phyloP scores from a whole-genome alignment of 2,329 filamentous ascomycete species.

The Cladosporium cucumerinum region DNA sequence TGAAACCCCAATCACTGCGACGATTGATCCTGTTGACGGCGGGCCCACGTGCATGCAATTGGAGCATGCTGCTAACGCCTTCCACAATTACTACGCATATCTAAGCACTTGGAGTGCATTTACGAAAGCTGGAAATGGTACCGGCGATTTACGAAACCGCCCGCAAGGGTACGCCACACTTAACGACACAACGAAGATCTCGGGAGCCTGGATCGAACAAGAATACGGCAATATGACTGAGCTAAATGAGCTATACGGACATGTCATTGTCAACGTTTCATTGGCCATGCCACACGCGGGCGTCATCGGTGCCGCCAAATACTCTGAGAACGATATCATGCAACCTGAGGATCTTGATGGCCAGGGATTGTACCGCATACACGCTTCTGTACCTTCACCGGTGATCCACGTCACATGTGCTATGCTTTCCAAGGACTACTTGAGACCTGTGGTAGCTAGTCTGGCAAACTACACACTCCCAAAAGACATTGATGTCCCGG shows the following conservation, averaged over 20 bases:
- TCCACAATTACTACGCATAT: conserved; percentile 64
- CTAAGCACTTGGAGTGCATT: conserved; percentile 32
- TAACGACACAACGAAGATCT: conserved; percentile 70
- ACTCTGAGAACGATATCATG: conserved; percentile 61
- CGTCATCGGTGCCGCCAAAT: conserved; percentile 61
- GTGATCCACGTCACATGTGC: conserved; percentile 70
- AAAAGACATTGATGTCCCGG: conserved; percentile 34
- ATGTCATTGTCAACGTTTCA: conserved; percentile 71
- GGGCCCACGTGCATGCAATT: conserved; percentile 64
- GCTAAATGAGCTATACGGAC: conserved; percentile 48
- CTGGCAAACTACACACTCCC: conserved; percentile 42
- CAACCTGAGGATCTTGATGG: conserved; percentile 62
- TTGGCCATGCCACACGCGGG: conserved; percentile 74
- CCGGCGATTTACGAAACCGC: conserved; percentile 42
- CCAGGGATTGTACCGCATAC: conserved; percentile 65
- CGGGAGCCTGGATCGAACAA: conserved; percentile 60
- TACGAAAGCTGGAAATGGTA: conserved; percentile 6
- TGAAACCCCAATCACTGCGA: conserved; percentile 55
- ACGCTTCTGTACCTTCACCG: conserved; percentile 68
- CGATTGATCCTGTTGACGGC: conserved; percentile 38
- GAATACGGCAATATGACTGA: conserved; percentile 52
- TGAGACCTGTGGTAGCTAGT: conserved; percentile 56
- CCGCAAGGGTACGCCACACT: conserved; percentile 62
- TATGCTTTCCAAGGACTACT: conserved; percentile 58
- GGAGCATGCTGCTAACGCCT: conserved; percentile 65